Percentiles rank a stretch among this genome's conserved stretches.
Conservation (phyloP, 140 eudicot species). For the Senecio squalidus region DNA sequence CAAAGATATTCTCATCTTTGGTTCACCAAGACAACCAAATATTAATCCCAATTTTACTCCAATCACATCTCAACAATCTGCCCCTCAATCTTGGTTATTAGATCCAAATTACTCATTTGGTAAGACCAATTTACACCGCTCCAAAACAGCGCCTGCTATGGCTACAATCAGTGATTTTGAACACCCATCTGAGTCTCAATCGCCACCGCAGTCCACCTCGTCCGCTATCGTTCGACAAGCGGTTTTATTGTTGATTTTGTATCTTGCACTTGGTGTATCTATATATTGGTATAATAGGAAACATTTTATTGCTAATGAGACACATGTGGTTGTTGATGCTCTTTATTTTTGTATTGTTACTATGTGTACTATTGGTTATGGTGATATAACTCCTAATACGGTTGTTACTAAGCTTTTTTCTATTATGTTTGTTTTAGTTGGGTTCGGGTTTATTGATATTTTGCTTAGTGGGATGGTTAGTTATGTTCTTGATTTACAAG, state of each 20-base stretch:
- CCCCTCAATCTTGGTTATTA: slow-evolving; percentile 38
- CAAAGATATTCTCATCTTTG: slow-evolving; percentile 71
- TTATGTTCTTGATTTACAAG: slow-evolving; percentile 91
- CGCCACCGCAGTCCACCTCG: slow-evolving; percentile 35
- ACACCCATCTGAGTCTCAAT: background rate
- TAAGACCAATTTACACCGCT: slow-evolving; percentile 62
- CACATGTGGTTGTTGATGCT: slow-evolving; percentile 93
- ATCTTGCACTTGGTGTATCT: slow-evolving; percentile 61
- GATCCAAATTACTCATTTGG: slow-evolving; percentile 49
- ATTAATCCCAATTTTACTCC: too few relatives aligned
- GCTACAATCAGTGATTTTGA: slow-evolving; percentile 62
- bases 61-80: too few relatives aligned
- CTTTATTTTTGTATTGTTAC: slow-evolving; percentile 88
- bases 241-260: slow-evolving; percentile 50
- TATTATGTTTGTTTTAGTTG: slow-evolving; percentile 74
- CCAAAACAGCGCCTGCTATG: slow-evolving; percentile 96
- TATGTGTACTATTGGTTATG: slow-evolving; percentile 97
- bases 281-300: slow-evolving; percentile 58
- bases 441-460: slow-evolving; percentile 88
- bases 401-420: slow-evolving; percentile 64
- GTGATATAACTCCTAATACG: slow-evolving; percentile 82
- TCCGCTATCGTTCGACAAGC: slow-evolving; percentile 62
- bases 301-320: slow-evolving; percentile 50
- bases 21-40: slow-evolving; percentile 43
- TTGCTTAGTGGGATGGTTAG: slow-evolving; percentile 90